A percentile compares a stretch with the other conserved stretches of the same genome.
Evolutionary conservation across 1,284 basidiomycete genomes (phyloP).

Genomic region (Agaricales sp.): DNA sequence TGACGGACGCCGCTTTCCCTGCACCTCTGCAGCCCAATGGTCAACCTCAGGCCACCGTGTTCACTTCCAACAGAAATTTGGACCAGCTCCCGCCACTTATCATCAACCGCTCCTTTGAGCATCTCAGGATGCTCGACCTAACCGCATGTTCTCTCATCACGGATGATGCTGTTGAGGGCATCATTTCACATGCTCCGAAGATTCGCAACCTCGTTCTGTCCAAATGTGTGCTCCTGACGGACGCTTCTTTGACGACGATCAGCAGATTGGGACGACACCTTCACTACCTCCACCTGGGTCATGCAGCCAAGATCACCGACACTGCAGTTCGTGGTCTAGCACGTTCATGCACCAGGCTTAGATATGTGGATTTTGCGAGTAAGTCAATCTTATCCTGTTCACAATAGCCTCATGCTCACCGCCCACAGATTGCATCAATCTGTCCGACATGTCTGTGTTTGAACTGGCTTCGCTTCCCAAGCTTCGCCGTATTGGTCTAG

Average conservation of each 20-base stretch:
- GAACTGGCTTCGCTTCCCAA: conserved; percentile 87
- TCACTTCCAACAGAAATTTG: conserved; percentile 14
- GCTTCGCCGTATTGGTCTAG: conserved; percentile 89
- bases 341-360: conserved; percentile 81
- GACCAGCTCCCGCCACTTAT: conserved; percentile 53
- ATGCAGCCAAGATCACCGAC: conserved; percentile 86
- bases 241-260: conserved; percentile 79
- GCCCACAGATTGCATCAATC: conserved; percentile 63
- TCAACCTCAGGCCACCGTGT: conserved; percentile 38
- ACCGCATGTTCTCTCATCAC: conserved; percentile 79
- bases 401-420: conserved; percentile 9
- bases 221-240: conserved; percentile 84
- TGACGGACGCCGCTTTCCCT: conserved; percentile 88
- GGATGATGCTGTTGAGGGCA: conserved; percentile 86
- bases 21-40: conserved; percentile 31
- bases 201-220: conserved; percentile 90
- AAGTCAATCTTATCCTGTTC: conserved; percentile 21
- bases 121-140: conserved; percentile 83
- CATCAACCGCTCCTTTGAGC: conserved; percentile 57
- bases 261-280: conserved; percentile 84
- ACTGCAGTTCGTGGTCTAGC: conserved; percentile 79
- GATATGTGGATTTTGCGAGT: conserved; percentile 98
- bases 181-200: conserved; percentile 81
- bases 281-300: conserved; percentile 94
- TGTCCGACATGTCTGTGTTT: conserved; percentile 92